These are phyloP conservation scores for Puccinia novopanici DNA, from an alignment of 1,284 basidiomycete genomes.

Conservation along the genomic window DNA sequence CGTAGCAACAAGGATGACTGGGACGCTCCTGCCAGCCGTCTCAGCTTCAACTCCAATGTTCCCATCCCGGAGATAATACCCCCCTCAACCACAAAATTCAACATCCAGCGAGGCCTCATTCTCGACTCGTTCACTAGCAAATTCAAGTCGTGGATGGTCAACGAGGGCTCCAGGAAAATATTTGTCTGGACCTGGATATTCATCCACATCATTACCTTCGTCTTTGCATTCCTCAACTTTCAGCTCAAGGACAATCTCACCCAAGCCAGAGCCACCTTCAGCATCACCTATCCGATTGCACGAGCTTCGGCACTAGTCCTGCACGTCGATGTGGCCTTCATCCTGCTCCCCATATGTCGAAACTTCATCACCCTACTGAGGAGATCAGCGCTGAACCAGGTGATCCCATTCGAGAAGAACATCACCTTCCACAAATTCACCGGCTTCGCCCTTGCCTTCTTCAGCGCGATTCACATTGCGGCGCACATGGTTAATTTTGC, in stretches of 20 bases:
- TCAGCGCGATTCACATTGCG: constrained; percentile 70
- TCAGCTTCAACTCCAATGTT: constrained; percentile 8
- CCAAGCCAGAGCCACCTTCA: constrained; percentile 51
- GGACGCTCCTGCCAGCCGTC: not conserved
- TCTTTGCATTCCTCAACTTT: not conserved
- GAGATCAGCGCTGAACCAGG: constrained; percentile 73
- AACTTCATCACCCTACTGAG: constrained; percentile 83
- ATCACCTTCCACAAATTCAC: constrained; percentile 70
- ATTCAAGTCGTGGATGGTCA: constrained; percentile 80
- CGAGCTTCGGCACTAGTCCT: constrained; percentile 79
- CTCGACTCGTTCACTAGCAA: constrained; percentile 43
- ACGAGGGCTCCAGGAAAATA: constrained; percentile 65
- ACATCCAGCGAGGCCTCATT: constrained; percentile 33
- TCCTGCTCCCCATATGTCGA: constrained; percentile 84
- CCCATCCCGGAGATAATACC: not conserved
- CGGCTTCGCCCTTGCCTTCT: constrained; percentile 79
- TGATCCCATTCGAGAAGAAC: constrained; percentile 67
- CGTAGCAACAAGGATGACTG: not conserved
- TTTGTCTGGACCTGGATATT: constrained; percentile 24
- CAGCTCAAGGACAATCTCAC: constrained; percentile 54
- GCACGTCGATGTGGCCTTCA: constrained; percentile 83
- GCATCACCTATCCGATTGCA: constrained; percentile 66
- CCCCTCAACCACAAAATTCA: constrained; percentile 5
- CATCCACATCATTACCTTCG: constrained; percentile 12
- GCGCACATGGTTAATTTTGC: constrained; percentile 79